A percentile compares a stretch with the other conserved stretches of the same genome.
These are phyloP conservation scores for Stromatinia cepivora DNA, from an alignment of 2,329 filamentous ascomycete species.

Conservation along the genomic window DNA sequence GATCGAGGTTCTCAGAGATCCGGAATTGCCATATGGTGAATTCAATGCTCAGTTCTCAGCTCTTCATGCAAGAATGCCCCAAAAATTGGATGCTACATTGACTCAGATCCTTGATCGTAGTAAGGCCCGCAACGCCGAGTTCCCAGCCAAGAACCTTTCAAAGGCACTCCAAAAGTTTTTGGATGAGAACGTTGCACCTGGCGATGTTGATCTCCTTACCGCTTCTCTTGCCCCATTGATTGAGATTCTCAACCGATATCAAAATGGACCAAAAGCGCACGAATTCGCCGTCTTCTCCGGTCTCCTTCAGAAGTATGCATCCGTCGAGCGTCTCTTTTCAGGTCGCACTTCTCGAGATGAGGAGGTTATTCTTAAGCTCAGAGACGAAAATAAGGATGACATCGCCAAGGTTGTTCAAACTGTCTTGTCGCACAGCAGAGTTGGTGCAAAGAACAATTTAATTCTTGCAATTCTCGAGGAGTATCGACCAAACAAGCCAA, in stretches of 20 bases:
- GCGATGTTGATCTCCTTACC: conserved; percentile 73
- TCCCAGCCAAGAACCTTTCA: conserved; percentile 83
- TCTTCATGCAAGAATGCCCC: conserved; percentile 94
- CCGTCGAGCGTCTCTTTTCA: conserved; percentile 85
- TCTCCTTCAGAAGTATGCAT: conserved; percentile 78
- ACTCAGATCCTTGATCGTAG: conserved; percentile 84
- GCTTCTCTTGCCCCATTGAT: conserved; percentile 72
- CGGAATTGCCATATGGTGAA: conserved; percentile 91
- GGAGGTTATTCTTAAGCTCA: conserved; percentile 87
- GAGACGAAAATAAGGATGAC: conserved; percentile 96
- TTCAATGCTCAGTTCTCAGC: conserved; percentile 96
- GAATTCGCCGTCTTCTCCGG: conserved; percentile 80
- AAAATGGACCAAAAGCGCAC: conserved; percentile 85
- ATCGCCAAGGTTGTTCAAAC: conserved; percentile 80
- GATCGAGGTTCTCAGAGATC: conserved; percentile 84
- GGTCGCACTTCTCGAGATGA: conserved; percentile 84
- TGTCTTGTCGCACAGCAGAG: conserved; percentile 90
- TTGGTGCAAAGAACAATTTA: conserved; percentile 91
- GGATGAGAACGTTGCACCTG: conserved; percentile 75
- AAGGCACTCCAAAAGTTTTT: conserved; percentile 87
- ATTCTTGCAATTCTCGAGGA: conserved; percentile 88
- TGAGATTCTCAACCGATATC: conserved; percentile 76
- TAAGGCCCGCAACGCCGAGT: conserved; percentile 75
- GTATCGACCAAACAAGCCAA: conserved; percentile 92
- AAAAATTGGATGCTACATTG: conserved; percentile 82